A percentile compares a stretch with the other conserved stretches of the same genome.
phyloP scores from a whole-genome alignment of 2,329 filamentous ascomycete species.

The Aspergillus amoenus region DNA sequence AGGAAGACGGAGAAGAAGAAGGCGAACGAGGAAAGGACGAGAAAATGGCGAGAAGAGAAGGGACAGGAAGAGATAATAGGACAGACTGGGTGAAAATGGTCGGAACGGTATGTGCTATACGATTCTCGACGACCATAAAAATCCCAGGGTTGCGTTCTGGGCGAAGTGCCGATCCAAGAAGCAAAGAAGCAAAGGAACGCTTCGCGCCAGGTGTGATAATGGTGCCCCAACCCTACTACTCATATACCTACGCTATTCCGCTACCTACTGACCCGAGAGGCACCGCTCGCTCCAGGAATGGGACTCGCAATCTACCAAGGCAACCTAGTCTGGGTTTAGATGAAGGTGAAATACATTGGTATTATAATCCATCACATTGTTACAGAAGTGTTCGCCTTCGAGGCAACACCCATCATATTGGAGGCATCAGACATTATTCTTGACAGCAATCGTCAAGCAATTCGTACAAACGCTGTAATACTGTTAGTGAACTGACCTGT shows the following conservation, averaged over 20 bases:
- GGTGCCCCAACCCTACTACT: background rate
- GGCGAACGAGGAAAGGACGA: background rate
- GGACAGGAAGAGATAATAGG: background rate
- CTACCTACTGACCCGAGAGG: background rate
- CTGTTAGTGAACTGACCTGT: background rate
- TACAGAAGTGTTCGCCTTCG: background rate
- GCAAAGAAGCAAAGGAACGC: background rate
- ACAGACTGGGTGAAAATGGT: too few species aligned
- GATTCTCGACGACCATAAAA: background rate
- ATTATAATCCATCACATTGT: background rate
- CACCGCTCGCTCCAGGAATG: background rate
- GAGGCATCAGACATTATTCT: background rate
- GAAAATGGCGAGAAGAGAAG: background rate
- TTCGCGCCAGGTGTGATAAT: background rate
- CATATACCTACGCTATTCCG: background rate
- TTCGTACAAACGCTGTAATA: constrained; percentile 12
- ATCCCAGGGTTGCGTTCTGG: too few species aligned
- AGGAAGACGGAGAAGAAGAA: background rate
- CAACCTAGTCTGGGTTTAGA: background rate
- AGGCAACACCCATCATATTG: background rate
- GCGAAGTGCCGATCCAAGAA: background rate
- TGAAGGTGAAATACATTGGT: background rate
- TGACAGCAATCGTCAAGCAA: constrained; percentile 2
- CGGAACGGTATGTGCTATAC: background rate
- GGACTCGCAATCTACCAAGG: background rate